A percentile compares a stretch with the other conserved stretches of the same genome.
Conservation (phyloP, 345 rosid genomes). For the Rhodamnia argentea region DNA sequence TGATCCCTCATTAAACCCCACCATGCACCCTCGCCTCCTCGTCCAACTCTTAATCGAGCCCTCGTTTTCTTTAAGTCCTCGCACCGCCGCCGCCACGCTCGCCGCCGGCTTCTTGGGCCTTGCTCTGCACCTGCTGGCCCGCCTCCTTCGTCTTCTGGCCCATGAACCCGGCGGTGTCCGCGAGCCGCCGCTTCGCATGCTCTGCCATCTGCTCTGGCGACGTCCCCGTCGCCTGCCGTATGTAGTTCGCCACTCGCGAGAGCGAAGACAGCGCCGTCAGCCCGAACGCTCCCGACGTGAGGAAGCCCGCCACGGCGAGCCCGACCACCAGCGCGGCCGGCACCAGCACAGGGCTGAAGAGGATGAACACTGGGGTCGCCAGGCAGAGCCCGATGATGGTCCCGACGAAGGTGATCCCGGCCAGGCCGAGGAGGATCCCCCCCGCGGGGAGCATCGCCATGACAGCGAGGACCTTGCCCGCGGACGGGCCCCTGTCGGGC, state of each 20-base stretch:
- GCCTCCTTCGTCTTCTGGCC: slow-evolving; percentile 66
- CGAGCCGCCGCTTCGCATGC: slow-evolving; percentile 32
- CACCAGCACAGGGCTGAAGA: slow-evolving; percentile 75
- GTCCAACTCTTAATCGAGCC: neutral
- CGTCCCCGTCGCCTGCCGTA: slow-evolving; percentile 20
- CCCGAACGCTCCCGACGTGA: slow-evolving; percentile 64
- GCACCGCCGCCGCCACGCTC: neutral
- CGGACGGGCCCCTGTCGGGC: slow-evolving; percentile 37
- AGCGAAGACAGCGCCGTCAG: slow-evolving; percentile 59
- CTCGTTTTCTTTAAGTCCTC: neutral
- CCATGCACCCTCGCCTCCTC: neutral
- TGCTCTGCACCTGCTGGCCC: slow-evolving; percentile 46
- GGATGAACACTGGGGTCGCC: slow-evolving; percentile 49
- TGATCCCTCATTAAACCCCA: neutral
- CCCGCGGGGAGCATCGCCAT: slow-evolving; percentile 41
- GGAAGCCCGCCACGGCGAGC: slow-evolving; percentile 48
- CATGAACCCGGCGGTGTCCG: slow-evolving; percentile 25
- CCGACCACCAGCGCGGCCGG: slow-evolving; percentile 52
- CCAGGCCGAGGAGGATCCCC: slow-evolving; percentile 50
- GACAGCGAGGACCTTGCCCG: slow-evolving; percentile 43
- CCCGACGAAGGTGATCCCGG: slow-evolving; percentile 59
- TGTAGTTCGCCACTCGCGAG: slow-evolving; percentile 35
- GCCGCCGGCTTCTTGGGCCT: slow-evolving; percentile 28
- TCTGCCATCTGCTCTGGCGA: slow-evolving; percentile 34
- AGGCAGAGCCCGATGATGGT: slow-evolving; percentile 49